Conservation (phyloP, 805 yeast species). For the Barnettozyma populi region DNA sequence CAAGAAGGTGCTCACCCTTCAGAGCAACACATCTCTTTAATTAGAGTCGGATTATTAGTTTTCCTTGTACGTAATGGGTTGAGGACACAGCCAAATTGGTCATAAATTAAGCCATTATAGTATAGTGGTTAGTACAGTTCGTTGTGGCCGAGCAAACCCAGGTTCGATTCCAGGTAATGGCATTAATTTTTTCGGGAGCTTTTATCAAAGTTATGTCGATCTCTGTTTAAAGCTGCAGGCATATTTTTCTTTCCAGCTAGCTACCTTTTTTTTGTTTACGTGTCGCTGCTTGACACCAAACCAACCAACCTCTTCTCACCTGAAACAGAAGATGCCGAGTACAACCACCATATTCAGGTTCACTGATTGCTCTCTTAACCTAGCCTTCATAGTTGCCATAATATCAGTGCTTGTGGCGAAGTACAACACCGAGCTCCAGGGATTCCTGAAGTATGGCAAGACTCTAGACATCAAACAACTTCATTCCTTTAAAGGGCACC, state of each 20-base stretch:
- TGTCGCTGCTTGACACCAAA: not conserved
- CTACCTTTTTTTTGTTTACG: too few species aligned
- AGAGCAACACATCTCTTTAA: too few species aligned
- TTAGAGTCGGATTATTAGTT: too few species aligned
- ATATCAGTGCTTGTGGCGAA: slow-evolving; percentile 30
- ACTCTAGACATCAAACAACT: slow-evolving; percentile 21
- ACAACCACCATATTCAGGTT: not conserved
- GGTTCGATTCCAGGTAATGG: slow-evolving; percentile 73
- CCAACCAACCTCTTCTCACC: not conserved
- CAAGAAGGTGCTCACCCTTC: too few species aligned
- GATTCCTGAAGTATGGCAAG: slow-evolving; percentile 42
- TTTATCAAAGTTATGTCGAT: too few species aligned
- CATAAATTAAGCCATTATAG: slow-evolving; percentile 31
- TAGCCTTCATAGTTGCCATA: slow-evolving; percentile 2
- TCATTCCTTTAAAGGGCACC: not conserved
- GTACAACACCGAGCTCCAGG: slow-evolving; percentile 25
- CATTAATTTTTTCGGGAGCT: slow-evolving; percentile 27
- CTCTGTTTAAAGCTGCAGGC: not conserved
- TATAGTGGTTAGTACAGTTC: slow-evolving; percentile 71
- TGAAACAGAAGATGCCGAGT: not conserved
- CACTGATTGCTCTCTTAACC: slow-evolving; percentile 1
- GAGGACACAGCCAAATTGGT: too few species aligned
- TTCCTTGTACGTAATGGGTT: too few species aligned
- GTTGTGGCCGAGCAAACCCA: slow-evolving; percentile 72
- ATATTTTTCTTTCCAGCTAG: too few species aligned